Evolutionary conservation across 257 asterid species (phyloP).

Genomic region (Craterostigma plantagineum): DNA sequence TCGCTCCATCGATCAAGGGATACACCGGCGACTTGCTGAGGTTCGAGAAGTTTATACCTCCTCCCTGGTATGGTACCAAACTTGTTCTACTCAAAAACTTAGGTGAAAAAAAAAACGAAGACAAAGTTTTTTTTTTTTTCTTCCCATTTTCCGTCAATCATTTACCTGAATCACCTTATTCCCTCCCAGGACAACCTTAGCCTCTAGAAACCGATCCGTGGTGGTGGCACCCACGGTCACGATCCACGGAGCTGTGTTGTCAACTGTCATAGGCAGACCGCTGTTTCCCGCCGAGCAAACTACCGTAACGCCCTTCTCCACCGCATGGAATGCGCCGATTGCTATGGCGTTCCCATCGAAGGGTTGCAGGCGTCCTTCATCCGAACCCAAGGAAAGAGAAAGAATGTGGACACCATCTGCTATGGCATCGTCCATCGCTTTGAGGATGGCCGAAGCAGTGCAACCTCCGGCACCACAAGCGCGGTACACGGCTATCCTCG

Average conservation of each 20-base stretch:
- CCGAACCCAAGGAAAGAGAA: conserved; percentile 44
- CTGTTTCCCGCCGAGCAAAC: conserved; percentile 68
- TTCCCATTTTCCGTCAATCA: neutral
- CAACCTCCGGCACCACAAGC: conserved; percentile 41
- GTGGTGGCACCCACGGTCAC: conserved; percentile 81
- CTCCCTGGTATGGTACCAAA: conserved; percentile 29
- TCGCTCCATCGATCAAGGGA: conserved; percentile 37
- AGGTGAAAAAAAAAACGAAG: neutral
- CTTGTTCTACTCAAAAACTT: neutral
- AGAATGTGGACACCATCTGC: conserved; percentile 52
- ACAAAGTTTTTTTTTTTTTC: neutral
- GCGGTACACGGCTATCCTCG: conserved; percentile 73
- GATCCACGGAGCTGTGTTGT: conserved; percentile 77
- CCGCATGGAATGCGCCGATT: conserved; percentile 63
- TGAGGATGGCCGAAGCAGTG: conserved; percentile 37
- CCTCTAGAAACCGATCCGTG: conserved; percentile 54
- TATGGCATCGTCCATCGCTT: conserved; percentile 57
- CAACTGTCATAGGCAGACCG: conserved; percentile 23
- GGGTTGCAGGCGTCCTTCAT: conserved; percentile 13
- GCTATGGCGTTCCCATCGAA: conserved; percentile 40
- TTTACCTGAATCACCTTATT: conserved; percentile 38
- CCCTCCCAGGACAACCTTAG: conserved; percentile 34
- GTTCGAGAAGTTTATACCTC: conserved; percentile 44
- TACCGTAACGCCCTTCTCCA: conserved; percentile 42
- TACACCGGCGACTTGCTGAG: conserved; percentile 31